Conservation (phyloP, 1,284 basidiomycete species). For the Chiua sp. region DNA sequence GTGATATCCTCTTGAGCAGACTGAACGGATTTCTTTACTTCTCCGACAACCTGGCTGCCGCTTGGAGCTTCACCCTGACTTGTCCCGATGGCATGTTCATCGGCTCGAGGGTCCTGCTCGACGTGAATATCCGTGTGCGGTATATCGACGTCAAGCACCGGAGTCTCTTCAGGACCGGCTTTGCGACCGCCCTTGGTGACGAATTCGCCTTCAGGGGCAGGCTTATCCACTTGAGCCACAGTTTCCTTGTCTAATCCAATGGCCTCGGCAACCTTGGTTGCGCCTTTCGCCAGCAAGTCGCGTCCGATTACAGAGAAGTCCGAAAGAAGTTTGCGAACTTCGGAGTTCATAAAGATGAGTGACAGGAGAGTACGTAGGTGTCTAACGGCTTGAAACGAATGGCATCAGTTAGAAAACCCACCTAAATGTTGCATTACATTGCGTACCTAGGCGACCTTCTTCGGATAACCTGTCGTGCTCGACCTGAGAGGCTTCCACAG, state of each 20-base stretch:
- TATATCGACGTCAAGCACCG: slow-evolving; percentile 55
- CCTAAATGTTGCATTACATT: background rate
- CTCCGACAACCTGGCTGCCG: slow-evolving; percentile 13
- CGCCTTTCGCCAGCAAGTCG: slow-evolving; percentile 83
- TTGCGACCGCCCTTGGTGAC: slow-evolving; percentile 53
- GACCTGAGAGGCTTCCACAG: slow-evolving; percentile 53
- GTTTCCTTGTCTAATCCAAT: slow-evolving; percentile 72
- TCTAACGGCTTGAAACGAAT: slow-evolving; percentile 59
- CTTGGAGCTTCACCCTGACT: slow-evolving; percentile 38
- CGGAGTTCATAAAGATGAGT: slow-evolving; percentile 89
- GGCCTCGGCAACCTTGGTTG: slow-evolving; percentile 74
- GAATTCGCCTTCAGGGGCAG: slow-evolving; percentile 69
- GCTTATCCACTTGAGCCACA: slow-evolving; percentile 71
- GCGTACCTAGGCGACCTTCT: slow-evolving; percentile 65
- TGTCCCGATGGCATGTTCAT: slow-evolving; percentile 37
- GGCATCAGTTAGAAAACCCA: background rate
- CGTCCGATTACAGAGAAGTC: slow-evolving; percentile 87
- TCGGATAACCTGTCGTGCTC: slow-evolving; percentile 59
- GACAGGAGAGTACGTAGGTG: slow-evolving; percentile 87
- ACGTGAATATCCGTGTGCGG: slow-evolving; percentile 49
- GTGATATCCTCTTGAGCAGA: slow-evolving; percentile 19
- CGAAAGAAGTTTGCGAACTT: slow-evolving; percentile 87
- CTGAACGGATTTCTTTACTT: slow-evolving; percentile 31
- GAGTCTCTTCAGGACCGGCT: slow-evolving; percentile 50
- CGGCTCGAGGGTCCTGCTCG: slow-evolving; percentile 54